Evolutionary conservation across 805 yeast species (phyloP).

Genomic region (Saccharomyces mikatae): DNA sequence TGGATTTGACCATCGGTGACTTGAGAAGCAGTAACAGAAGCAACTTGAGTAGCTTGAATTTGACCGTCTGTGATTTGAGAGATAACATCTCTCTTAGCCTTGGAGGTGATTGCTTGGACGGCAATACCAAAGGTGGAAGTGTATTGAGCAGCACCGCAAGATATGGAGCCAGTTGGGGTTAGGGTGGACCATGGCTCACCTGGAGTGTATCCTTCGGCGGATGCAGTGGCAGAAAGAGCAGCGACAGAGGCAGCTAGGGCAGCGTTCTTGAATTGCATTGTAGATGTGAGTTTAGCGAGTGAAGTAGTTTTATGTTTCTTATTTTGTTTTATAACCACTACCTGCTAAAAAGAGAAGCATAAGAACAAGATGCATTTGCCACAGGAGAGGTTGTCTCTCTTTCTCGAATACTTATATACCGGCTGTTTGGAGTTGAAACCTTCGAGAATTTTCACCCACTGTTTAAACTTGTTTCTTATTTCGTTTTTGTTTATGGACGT

Average conservation of each 20-base stretch:
- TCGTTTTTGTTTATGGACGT: background rate
- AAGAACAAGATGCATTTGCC: background rate
- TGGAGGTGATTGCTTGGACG: slow-evolving; percentile 41
- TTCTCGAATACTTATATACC: background rate
- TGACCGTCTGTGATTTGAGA: slow-evolving; percentile 59
- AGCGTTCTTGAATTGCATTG: slow-evolving; percentile 23
- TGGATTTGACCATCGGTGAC: slow-evolving; percentile 51
- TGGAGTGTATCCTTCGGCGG: slow-evolving; percentile 17
- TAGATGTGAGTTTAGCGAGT: slow-evolving; percentile 1
- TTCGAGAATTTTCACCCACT: background rate
- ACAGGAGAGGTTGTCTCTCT: background rate
- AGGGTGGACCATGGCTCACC: slow-evolving; percentile 52
- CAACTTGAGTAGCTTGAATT: slow-evolving; percentile 22
- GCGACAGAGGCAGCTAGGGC: slow-evolving; percentile 15
- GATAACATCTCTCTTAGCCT: slow-evolving; percentile 36
- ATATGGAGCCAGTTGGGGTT: slow-evolving; percentile 50
- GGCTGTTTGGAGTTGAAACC: background rate
- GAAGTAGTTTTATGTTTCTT: background rate
- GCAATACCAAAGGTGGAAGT: slow-evolving; percentile 59
- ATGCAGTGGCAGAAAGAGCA: slow-evolving; percentile 9
- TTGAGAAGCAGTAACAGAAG: slow-evolving; percentile 22
- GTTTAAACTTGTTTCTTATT: background rate
- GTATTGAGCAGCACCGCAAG: slow-evolving; percentile 52
- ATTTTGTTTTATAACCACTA: background rate
- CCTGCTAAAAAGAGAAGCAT: background rate